Percentiles rank a stretch among this genome's conserved stretches.
phyloP scores from a whole-genome alignment of 2,329 filamentous ascomycete species.

The Calycina herbarum region DNA sequence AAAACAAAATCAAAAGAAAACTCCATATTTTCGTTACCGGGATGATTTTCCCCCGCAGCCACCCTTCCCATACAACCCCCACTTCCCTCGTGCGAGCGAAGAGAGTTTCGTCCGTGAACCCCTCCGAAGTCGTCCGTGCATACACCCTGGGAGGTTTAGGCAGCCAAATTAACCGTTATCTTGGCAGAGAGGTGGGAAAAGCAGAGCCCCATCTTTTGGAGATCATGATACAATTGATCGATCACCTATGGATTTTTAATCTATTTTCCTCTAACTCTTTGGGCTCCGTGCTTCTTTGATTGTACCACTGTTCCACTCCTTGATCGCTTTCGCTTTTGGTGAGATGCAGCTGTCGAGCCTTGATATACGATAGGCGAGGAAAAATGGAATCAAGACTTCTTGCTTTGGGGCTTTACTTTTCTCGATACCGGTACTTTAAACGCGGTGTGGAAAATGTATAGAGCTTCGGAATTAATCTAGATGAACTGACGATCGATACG shows the following conservation, averaged over 20 bases:
- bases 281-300: neutral
- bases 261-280: neutral
- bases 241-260: too few species aligned
- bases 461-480: neutral
- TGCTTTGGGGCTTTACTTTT: neutral
- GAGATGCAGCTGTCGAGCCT: conserved; percentile 1
- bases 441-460: neutral
- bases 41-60: neutral
- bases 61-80: neutral
- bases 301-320: neutral
- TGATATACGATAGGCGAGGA: neutral
- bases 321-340: neutral
- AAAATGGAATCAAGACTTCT: neutral
- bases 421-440: neutral
- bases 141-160: neutral
- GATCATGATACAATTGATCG: neutral
- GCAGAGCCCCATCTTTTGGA: neutral
- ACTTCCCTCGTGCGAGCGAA: neutral
- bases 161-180: neutral
- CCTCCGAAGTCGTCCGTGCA: neutral
- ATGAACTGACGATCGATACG: neutral
- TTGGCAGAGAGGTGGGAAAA: neutral
- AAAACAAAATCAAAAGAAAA: neutral
- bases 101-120: conserved; percentile 2
- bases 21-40: neutral